These are phyloP conservation scores for Pestalotiopsis sp. DNA, from an alignment of 2,329 filamentous ascomycete species.

Conservation along the genomic window DNA sequence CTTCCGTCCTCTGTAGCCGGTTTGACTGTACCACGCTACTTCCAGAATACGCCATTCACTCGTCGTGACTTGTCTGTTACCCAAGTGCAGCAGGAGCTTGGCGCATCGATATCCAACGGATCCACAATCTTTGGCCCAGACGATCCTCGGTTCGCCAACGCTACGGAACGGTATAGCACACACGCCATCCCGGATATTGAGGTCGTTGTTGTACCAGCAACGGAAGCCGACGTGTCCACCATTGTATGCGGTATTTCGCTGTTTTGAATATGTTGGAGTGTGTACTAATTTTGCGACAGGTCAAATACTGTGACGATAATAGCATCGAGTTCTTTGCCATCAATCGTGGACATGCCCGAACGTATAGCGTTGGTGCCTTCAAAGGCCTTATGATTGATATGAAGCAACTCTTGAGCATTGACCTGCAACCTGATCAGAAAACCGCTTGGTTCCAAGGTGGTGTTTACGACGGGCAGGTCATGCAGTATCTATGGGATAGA, in stretches of 20 bases:
- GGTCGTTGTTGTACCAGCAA: constrained; percentile 11
- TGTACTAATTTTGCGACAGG: constrained; percentile 13
- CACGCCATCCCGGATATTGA: constrained; percentile 11
- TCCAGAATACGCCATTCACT: neutral
- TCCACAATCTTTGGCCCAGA: neutral
- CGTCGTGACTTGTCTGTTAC: constrained; percentile 6
- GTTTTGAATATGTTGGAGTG: neutral
- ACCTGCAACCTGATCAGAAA: constrained; percentile 4
- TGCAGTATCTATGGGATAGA: constrained; percentile 13
- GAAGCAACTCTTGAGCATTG: constrained; percentile 17
- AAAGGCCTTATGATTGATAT: constrained; percentile 26
- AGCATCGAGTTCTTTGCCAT: constrained; percentile 23
- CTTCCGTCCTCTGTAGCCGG: neutral
- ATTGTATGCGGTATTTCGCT: constrained; percentile 10
- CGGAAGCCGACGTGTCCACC: constrained; percentile 17
- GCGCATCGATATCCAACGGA: neutral
- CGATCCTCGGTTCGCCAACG: constrained; percentile 4
- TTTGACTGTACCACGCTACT: constrained; percentile 11
- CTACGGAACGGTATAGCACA: constrained; percentile 12
- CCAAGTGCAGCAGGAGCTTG: neutral
- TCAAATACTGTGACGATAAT: constrained; percentile 25
- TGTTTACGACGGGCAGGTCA: constrained; percentile 10
- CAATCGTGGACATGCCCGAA: constrained; percentile 24
- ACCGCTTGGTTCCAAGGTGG: constrained; percentile 17
- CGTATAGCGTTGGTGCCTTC: constrained; percentile 19